Evolutionary conservation across 805 yeast genomes (phyloP).

Genomic region (Alloascoidea africana): DNA sequence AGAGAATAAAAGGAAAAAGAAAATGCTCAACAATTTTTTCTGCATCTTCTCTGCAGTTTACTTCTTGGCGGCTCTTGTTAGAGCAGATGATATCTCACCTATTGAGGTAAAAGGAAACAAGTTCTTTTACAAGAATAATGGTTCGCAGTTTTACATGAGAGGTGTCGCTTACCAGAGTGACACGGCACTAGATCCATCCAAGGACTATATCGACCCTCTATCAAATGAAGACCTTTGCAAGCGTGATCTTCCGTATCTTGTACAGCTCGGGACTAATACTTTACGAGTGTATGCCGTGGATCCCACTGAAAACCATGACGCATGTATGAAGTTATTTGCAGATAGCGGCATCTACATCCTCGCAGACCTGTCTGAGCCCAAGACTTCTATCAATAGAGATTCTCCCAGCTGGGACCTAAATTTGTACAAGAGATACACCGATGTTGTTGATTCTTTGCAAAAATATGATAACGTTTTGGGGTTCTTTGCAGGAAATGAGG

Average conservation of each 20-base stretch:
- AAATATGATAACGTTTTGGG: slow-evolving; percentile 76
- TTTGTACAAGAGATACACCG: slow-evolving; percentile 61
- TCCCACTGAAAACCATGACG: slow-evolving; percentile 54
- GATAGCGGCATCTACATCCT: slow-evolving; percentile 87
- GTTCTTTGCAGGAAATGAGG: slow-evolving; percentile 97
- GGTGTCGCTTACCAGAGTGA: slow-evolving; percentile 83
- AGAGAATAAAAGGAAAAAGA: too few species aligned
- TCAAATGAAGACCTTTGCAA: slow-evolving; percentile 54
- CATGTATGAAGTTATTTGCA: slow-evolving; percentile 57
- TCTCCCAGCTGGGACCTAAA: slow-evolving; percentile 65
- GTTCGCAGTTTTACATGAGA: slow-evolving; percentile 71
- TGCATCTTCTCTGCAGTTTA: too few species aligned
- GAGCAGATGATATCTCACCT: too few species aligned
- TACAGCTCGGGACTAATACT: slow-evolving; percentile 55
- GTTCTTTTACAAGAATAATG: slow-evolving; percentile 58
- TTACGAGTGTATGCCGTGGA: slow-evolving; percentile 81
- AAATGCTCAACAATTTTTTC: too few species aligned
- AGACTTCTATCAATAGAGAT: slow-evolving; percentile 58
- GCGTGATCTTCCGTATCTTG: slow-evolving; percentile 68
- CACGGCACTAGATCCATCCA: slow-evolving; percentile 28
- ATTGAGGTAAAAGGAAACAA: slow-evolving; percentile 59
- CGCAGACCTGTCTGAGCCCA: slow-evolving; percentile 84
- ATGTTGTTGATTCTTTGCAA: slow-evolving; percentile 69
- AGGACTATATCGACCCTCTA: slow-evolving; percentile 51
- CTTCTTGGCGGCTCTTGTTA: too few species aligned